Base-by-base conservation (phyloP, 345 rosid genomes). In the Ceriops zippeliana region DNA sequence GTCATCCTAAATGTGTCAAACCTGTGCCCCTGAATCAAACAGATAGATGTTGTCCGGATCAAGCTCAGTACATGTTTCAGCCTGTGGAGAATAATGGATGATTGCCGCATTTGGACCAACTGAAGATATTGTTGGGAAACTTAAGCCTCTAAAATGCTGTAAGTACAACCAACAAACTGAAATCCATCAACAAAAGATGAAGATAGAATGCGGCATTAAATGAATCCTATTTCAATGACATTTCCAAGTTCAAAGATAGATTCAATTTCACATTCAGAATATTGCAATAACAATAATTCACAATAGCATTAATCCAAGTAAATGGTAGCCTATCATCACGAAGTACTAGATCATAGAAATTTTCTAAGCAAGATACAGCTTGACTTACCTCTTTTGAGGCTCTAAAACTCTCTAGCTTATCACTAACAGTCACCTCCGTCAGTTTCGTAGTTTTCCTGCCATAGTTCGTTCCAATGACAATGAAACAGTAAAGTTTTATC, bases 11-110 rank as follows among this genome's bases (percentile, higher is more conserved):
- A 19, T 24, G 19, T 47, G 59, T 57, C 83, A 76, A 77, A 95
- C 98, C 99, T 90, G 98, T 37, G 96, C 99, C 82, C 98, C 98
- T 31, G 99, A 95, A 86, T 95, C 99, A 87, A 85, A 85, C 8
- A 95, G 80, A 79, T 95, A 90, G 64, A 92, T 92, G 71, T 74
- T 87, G 78, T 89, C 70, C 0, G 96, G 90, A 76, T 90, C 85
- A 81, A 95, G 81, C 79, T 95, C 98, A 1, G 98, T 89, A 76
- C 99, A 95, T 47, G 83, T 81, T 65, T 90, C 87, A 32, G 83
- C 83, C 56, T 87, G 74, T 1, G 96, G 99, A 63, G 80, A 70
- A 77, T 95, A 95, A 78, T 95, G 99, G 74, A 88, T 92, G 77
- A 90, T 82, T 27, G 99, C 97, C 4, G 96, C 98, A 82, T 95